A percentile compares a stretch with the other conserved stretches of the same genome.
These are phyloP conservation scores for Gamsiella multidivaricata DNA, from an alignment of 192 early-diverging fungal genomes.

Conservation along the genomic window DNA sequence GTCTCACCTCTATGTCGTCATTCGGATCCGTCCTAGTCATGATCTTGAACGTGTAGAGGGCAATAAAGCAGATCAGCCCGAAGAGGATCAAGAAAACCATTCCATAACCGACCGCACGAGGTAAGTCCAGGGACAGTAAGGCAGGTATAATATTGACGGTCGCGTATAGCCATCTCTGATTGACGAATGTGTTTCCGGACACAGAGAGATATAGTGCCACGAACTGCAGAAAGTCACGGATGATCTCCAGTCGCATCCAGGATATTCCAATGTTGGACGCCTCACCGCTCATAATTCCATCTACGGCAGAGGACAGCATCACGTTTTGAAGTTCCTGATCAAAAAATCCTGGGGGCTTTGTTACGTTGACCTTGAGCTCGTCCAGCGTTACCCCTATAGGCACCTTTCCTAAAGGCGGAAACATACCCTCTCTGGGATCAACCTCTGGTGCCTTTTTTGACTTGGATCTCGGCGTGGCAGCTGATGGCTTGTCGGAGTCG, in stretches of 20 bases:
- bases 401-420: slow-evolving; percentile 46
- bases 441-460: slow-evolving; percentile 18
- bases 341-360: slow-evolving; percentile 41
- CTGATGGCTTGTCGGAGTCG: slow-evolving; percentile 2
- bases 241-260: slow-evolving; percentile 53
- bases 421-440: slow-evolving; percentile 42
- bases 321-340: slow-evolving; percentile 53
- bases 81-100: slow-evolving; percentile 50
- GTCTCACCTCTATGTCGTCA: slow-evolving; percentile 52
- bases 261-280: slow-evolving; percentile 38
- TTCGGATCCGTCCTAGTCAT: slow-evolving; percentile 54
- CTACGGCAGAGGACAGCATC: slow-evolving; percentile 38
- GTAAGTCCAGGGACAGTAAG: slow-evolving; percentile 49
- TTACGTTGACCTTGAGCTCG: slow-evolving; percentile 51
- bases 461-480: background rate
- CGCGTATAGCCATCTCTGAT: slow-evolving; percentile 38
- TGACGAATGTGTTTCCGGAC: slow-evolving; percentile 41
- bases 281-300: slow-evolving; percentile 52
- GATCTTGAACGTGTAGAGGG: slow-evolving; percentile 52
- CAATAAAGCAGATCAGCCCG: slow-evolving; percentile 33
- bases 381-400: slow-evolving; percentile 40
- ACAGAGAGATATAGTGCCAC: slow-evolving; percentile 41
- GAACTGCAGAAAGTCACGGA: slow-evolving; percentile 57
- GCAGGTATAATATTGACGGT: slow-evolving; percentile 50
- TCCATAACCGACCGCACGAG: slow-evolving; percentile 48